phyloP scores from a whole-genome alignment of 352 stramenopile genomes.

The Phytophthora cajani region DNA sequence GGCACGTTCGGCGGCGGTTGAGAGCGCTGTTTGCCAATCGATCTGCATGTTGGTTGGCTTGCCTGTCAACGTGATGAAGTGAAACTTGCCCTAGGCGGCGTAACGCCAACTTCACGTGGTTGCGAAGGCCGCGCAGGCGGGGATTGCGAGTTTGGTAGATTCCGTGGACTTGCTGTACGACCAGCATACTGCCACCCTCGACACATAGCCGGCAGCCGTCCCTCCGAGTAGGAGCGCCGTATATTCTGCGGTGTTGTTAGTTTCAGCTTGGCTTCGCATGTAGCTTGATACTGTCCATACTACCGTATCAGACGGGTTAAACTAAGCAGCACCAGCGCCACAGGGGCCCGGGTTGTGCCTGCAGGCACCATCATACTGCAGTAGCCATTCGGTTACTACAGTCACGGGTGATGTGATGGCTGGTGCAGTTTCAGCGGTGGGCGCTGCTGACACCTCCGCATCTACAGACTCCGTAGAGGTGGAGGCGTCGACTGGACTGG shows the following conservation, averaged over 20 bases:
- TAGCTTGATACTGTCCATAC: conserved; percentile 25
- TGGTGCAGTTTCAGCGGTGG: no score
- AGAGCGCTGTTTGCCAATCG: conserved; percentile 20
- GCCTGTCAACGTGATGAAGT: conserved; percentile 28
- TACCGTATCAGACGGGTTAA: conserved; percentile 7
- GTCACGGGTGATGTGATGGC: no score
- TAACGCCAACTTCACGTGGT: background rate
- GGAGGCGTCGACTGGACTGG: no score
- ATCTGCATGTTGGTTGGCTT: conserved; percentile 26
- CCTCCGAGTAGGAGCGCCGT: conserved; percentile 27
- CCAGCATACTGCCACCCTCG: conserved; percentile 23
- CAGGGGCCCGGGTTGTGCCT: no score
- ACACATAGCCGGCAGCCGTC: conserved; percentile 3
- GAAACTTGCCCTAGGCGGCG: background rate
- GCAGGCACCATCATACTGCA: no score
- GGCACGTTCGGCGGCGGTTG: background rate
- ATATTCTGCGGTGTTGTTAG: conserved; percentile 43
- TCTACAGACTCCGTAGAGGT: no score
- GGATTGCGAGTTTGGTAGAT: conserved; percentile 2
- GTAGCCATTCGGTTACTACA: no score
- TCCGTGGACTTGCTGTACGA: conserved; percentile 16
- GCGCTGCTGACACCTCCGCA: no score
- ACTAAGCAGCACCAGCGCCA: no score
- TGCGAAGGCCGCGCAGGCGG: background rate
- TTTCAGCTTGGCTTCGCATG: conserved; percentile 13